Evolutionary conservation across 192 early-diverging fungal species (phyloP).

Genomic region (Pilobolus umbonatus): DNA sequence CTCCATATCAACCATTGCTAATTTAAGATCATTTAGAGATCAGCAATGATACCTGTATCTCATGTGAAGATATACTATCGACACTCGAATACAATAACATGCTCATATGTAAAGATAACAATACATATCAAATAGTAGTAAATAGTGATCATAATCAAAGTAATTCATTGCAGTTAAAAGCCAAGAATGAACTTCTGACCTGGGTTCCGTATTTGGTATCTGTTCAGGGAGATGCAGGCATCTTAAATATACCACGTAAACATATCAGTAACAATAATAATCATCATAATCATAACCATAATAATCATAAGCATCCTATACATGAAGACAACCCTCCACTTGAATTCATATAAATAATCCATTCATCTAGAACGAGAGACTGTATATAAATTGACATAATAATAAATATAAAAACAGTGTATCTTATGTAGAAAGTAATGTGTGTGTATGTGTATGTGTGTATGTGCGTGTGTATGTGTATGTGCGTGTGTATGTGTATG

Average conservation of each 20-base stretch:
- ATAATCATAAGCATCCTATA: neutral
- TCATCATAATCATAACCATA: neutral
- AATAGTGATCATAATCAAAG: neutral
- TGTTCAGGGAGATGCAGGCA: slow-evolving; percentile 1
- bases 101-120: slow-evolving; percentile 13
- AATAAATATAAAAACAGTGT: too few species aligned
- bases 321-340: neutral
- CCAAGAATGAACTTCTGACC: neutral
- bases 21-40: slow-evolving; percentile 40
- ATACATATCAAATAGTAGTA: neutral
- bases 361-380: too few species aligned
- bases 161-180: neutral
- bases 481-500: too few species aligned
- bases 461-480: too few species aligned
- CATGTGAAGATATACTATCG: slow-evolving; percentile 74
- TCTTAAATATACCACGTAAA: neutral
- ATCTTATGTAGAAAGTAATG: too few species aligned
- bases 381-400: too few species aligned
- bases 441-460: too few species aligned
- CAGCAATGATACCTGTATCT: slow-evolving; percentile 67
- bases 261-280: neutral
- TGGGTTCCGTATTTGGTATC: slow-evolving; percentile 8
- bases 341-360: too few species aligned
- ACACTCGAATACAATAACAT: slow-evolving; percentile 60
- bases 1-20: neutral